phyloP scores from a whole-genome alignment of 1,139 yeast genomes.

The Maudiozyma humilis region DNA sequence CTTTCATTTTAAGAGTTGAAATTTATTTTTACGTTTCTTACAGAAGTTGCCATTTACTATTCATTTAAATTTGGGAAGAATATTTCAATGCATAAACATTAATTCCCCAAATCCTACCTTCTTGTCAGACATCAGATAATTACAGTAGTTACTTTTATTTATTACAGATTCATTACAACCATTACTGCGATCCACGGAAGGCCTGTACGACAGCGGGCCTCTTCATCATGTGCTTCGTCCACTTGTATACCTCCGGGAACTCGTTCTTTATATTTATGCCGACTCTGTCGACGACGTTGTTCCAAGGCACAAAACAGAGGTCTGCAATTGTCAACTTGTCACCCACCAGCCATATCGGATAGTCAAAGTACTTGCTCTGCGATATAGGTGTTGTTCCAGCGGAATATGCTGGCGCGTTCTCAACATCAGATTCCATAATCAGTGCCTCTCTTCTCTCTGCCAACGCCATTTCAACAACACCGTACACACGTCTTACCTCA shows the following conservation, averaged over 20 bases:
- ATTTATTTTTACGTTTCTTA: too few relatives aligned
- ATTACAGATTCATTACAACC: too few relatives aligned
- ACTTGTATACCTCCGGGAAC: constrained; percentile 90
- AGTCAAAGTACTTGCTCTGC: constrained; percentile 79
- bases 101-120: too few relatives aligned
- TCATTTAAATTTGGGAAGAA: too few relatives aligned
- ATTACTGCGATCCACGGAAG: constrained; percentile 46
- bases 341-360: constrained; percentile 94
- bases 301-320: constrained; percentile 91
- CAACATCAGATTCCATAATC: constrained; percentile 83
- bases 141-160: too few relatives aligned
- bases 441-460: constrained; percentile 88
- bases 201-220: constrained; percentile 79
- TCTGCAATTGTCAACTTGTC: constrained; percentile 87
- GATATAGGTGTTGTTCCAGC: constrained; percentile 84
- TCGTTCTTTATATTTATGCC: constrained; percentile 82
- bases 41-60: too few relatives aligned
- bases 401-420: constrained; percentile 77
- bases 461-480: constrained; percentile 89
- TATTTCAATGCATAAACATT: too few relatives aligned
- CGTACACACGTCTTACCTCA: constrained; percentile 88
- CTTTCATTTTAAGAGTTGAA: too few relatives aligned
- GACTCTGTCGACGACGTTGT: constrained; percentile 85
- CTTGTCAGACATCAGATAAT: too few relatives aligned
- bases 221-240: constrained; percentile 91